phyloP scores from a whole-genome alignment of 495 filamentous ascomycete genomes.

The Tuber microsphaerosporum region DNA sequence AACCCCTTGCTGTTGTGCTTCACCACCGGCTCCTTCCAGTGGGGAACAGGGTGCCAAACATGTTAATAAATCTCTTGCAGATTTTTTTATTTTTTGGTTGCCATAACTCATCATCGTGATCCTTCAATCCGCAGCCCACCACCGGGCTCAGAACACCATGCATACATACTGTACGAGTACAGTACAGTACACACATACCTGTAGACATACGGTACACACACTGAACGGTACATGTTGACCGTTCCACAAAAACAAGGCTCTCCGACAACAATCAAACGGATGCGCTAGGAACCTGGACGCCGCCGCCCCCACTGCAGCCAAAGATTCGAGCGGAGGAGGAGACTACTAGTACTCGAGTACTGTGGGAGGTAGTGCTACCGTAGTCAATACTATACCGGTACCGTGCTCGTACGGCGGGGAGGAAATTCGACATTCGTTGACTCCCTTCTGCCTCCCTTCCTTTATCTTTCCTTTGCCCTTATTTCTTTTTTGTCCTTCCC shows the following conservation, averaged over 20 bases:
- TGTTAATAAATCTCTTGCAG: background rate
- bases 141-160: background rate
- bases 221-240: background rate
- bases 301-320: background rate
- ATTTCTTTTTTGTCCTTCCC: slow-evolving; percentile 16
- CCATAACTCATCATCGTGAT: background rate
- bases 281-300: background rate
- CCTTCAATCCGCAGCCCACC: background rate
- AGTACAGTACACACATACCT: background rate
- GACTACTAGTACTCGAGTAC: background rate
- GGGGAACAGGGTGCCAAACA: background rate
- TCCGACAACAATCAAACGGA: background rate
- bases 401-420: background rate
- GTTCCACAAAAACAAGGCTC: background rate
- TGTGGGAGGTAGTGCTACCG: too few relatives aligned
- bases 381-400: too few relatives aligned
- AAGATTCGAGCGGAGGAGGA: background rate
- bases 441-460: slow-evolving; percentile 3
- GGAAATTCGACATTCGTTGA: background rate
- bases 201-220: background rate
- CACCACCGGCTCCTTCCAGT: slow-evolving; percentile 28
- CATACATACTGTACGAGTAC: background rate
- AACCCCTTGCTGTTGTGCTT: slow-evolving; percentile 25
- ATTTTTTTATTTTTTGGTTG: background rate
- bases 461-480: slow-evolving; percentile 27